Conservation (phyloP, 2,329 filamentous ascomycete genomes). For the Penicillium sp. region DNA sequence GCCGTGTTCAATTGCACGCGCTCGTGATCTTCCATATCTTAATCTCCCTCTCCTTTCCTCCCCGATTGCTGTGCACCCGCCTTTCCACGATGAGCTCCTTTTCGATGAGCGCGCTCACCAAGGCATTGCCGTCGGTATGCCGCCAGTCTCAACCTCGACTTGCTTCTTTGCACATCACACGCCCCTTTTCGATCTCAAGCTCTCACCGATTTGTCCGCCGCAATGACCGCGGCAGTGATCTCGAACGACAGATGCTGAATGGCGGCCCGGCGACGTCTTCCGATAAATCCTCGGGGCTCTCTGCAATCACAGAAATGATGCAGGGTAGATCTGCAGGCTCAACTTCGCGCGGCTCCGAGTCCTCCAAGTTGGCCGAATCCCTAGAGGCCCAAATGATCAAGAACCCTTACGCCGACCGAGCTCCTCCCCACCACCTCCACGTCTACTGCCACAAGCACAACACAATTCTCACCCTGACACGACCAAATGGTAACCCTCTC, state of each 20-base stretch:
- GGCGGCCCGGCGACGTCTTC: conserved; percentile 18
- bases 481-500: conserved; percentile 76
- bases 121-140: conserved; percentile 34
- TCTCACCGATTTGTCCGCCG: conserved; percentile 18
- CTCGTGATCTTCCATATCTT: background rate
- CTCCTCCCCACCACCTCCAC: conserved; percentile 76
- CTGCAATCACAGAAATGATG: conserved; percentile 36
- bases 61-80: background rate
- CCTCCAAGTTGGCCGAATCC: conserved; percentile 34
- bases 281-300: conserved; percentile 27
- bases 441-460: conserved; percentile 90
- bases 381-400: conserved; percentile 39
- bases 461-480: conserved; percentile 86
- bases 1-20: conserved; percentile 5
- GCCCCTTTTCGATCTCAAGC: conserved; percentile 36
- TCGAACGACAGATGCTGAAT: conserved; percentile 34
- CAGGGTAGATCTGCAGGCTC: conserved; percentile 25
- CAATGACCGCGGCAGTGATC: conserved; percentile 19
- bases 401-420: conserved; percentile 38
- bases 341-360: conserved; percentile 27
- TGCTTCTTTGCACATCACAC: conserved; percentile 24
- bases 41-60: background rate
- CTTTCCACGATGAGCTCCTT: conserved; percentile 35
- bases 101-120: conserved; percentile 33
- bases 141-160: conserved; percentile 29